These are phyloP conservation scores for Aspergillus candidus DNA, from an alignment of 2,329 filamentous ascomycete species.

Conservation along the genomic window DNA sequence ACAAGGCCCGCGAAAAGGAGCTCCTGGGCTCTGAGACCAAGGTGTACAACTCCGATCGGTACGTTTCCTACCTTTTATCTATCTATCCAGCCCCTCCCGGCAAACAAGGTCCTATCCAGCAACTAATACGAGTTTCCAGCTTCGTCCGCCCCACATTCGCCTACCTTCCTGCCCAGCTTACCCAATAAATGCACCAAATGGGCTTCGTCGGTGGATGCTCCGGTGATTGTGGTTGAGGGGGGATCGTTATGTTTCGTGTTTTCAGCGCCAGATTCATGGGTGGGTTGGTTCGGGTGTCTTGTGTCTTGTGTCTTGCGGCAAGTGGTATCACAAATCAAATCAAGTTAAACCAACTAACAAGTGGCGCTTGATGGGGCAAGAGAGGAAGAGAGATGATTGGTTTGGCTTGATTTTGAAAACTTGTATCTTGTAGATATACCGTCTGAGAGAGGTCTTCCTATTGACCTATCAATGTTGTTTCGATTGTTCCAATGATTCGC, in stretches of 20 bases:
- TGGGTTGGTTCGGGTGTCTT: no score
- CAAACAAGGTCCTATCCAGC: no score
- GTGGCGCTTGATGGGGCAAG: constrained; percentile 1
- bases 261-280: constrained; percentile 1
- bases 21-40: constrained; percentile 76
- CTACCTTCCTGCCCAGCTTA: constrained; percentile 58
- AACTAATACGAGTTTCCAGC: constrained; percentile 39
- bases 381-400: constrained; percentile 2
- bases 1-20: constrained; percentile 85
- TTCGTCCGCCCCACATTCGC: constrained; percentile 78
- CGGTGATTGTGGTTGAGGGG: no score
- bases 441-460: constrained; percentile 20
- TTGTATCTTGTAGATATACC: constrained; percentile 31
- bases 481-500: constrained; percentile 3
- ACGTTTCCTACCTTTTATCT: constrained; percentile 31
- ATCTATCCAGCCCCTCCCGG: background rate
- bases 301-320: no score
- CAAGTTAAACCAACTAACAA: no score
- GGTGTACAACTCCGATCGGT: constrained; percentile 87
- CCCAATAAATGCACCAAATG: constrained; percentile 45
- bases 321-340: no score
- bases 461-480: constrained; percentile 19
- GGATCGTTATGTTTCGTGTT: background rate
- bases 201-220: no score
- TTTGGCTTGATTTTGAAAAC: constrained; percentile 5